phyloP scores from a whole-genome alignment of 2,329 filamentous ascomycete species.

The Epichloe typhina region DNA sequence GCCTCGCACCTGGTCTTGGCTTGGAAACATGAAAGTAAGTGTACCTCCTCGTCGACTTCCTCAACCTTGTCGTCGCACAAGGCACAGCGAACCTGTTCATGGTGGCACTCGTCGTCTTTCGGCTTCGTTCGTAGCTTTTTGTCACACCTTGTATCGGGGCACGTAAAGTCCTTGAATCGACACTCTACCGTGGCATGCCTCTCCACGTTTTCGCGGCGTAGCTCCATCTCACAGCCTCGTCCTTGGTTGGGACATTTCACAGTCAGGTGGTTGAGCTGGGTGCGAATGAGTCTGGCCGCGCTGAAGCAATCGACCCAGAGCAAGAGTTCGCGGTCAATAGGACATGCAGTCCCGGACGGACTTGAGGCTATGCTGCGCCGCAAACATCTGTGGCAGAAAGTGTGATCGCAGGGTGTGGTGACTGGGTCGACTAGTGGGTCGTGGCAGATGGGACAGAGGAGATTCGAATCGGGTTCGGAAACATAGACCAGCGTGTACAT shows the following conservation, averaged over 20 bases:
- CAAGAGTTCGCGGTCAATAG: constrained; percentile 40
- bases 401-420: constrained; percentile 50
- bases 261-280: constrained; percentile 46
- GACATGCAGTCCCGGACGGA: constrained; percentile 33
- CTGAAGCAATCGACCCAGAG: constrained; percentile 27
- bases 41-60: constrained; percentile 26
- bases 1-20: constrained; percentile 34
- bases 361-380: constrained; percentile 27
- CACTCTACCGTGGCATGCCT: constrained; percentile 45
- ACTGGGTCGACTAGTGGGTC: constrained; percentile 46
- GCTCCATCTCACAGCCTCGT: constrained; percentile 35
- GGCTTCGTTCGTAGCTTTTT: constrained; percentile 39
- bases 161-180: constrained; percentile 40
- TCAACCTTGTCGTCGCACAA: constrained; percentile 39
- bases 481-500: constrained; percentile 32
- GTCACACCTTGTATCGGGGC: constrained; percentile 38
- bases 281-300: constrained; percentile 36
- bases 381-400: constrained; percentile 49
- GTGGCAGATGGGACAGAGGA: constrained; percentile 44
- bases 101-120: constrained; percentile 38
- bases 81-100: constrained; percentile 34
- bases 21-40: constrained; percentile 29
- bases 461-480: constrained; percentile 30
- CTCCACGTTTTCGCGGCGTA: constrained; percentile 40
- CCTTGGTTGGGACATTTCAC: constrained; percentile 44